Base-by-base conservation (phyloP, 106 monocot species). In the Dendrobium nobile region DNA sequence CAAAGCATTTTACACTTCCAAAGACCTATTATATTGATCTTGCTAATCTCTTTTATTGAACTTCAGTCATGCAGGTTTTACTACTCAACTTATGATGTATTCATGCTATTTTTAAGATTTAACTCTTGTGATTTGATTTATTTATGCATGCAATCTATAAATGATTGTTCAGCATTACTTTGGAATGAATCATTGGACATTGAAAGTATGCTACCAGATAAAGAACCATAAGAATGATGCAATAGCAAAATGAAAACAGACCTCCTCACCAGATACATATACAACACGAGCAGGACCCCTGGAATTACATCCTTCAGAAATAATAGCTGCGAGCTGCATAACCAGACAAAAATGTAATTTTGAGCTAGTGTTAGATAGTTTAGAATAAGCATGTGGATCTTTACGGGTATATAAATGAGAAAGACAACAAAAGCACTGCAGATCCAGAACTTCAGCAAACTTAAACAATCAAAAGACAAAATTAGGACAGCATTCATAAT, bases 181-280 rank as follows among this genome's bases (percentile, higher is more conserved):
- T 45, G 45, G 45, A 56, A 67, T 9, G 26, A 67, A 27, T 67
- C 5, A 26, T 9, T 19, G 67, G 27, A 67, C 67, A 67, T 9
- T 67, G 28, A 28, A 67, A 67, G 67, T 67, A 67, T 67, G 24
- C 67, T 27, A 19, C 15, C 1, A 37, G 70, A 70, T 31, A 70
- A 70, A 28, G 16, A 70, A 28, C 37, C 70, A 67, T 67, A 28
- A 67, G 40, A 73, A 73, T 45, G 45, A 45, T 45, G 9, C 40
- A 74, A 44, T n/a, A 76, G 24, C 76, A 76, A 47, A 76, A 76
- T 48, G 15, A 44, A 76, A 81, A 85, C 89, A 76, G 58, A 99
- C 95, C 99, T 99, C 99, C 83, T 99, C 99, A 37, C 99, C 99
- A 61, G 99, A 99, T 74, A 99, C 93, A 86, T 99, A 99, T 26